phyloP scores from a whole-genome alignment of 2,329 filamentous ascomycete species.

The Scytalidium lignicola region DNA sequence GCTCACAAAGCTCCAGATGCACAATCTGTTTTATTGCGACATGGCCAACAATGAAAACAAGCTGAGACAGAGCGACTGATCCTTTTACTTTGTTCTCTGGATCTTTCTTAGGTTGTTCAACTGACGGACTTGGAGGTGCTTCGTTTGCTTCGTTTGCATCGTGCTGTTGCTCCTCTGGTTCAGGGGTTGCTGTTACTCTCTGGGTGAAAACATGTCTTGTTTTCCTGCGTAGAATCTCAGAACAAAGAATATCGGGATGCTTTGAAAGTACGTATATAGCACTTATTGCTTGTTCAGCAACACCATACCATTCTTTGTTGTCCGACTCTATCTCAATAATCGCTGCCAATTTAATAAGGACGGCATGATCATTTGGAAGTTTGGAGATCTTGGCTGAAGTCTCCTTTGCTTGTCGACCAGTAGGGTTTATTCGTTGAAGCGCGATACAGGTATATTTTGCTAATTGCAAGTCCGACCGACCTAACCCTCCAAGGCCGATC shows the following conservation, averaged over 20 bases:
- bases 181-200: slow-evolving; percentile 25
- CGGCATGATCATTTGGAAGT: slow-evolving; percentile 86
- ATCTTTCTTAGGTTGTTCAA: slow-evolving; percentile 7
- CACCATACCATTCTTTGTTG: slow-evolving; percentile 92
- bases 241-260: slow-evolving; percentile 89
- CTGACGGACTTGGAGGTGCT: slow-evolving; percentile 26
- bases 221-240: slow-evolving; percentile 82
- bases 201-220: slow-evolving; percentile 70
- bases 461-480: slow-evolving; percentile 76
- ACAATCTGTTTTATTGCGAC: slow-evolving; percentile 99
- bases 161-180: slow-evolving; percentile 23
- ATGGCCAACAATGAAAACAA: slow-evolving; percentile 92
- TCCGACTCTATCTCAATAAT: slow-evolving; percentile 83
- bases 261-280: slow-evolving; percentile 93
- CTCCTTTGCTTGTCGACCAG: slow-evolving; percentile 72
- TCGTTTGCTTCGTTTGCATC: slow-evolving; percentile 12
- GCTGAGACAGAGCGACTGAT: slow-evolving; percentile 75
- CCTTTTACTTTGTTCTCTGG: slow-evolving; percentile 53
- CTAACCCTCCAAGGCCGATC: slow-evolving; percentile 78
- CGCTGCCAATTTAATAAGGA: slow-evolving; percentile 72
- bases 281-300: slow-evolving; percentile 92
- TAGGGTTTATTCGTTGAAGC: slow-evolving; percentile 82
- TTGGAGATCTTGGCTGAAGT: slow-evolving; percentile 66
- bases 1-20: slow-evolving; percentile 92
- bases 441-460: slow-evolving; percentile 96